These are phyloP conservation scores for Suhomyces bokatorum DNA, from an alignment of 1,139 yeast genomes.

Conservation along the genomic window DNA sequence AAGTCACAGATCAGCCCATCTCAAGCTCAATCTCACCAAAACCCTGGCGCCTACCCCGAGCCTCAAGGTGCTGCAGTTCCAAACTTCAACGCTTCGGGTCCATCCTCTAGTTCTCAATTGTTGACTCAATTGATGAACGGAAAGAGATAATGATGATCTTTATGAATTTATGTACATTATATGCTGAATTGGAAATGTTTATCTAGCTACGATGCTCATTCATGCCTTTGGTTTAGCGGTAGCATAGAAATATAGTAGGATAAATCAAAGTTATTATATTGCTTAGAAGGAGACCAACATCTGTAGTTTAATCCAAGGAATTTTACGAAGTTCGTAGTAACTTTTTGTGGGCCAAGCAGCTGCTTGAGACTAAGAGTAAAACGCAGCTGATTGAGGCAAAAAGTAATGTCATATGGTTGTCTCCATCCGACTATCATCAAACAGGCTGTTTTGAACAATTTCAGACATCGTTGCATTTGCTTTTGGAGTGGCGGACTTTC, in stretches of 20 bases:
- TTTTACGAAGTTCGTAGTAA: no score
- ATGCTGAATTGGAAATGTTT: constrained; percentile 3
- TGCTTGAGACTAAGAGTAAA: not conserved
- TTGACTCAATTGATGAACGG: constrained; percentile 72
- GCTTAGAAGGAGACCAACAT: no score
- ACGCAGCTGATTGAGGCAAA: no score
- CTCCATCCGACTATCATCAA: constrained; percentile 1
- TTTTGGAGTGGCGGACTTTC: not conserved
- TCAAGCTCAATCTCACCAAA: constrained; percentile 15
- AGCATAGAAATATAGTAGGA: no score
- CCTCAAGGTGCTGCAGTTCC: constrained; percentile 16
- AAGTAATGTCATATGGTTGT: constrained; percentile 1
- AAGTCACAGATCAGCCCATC: constrained; percentile 17
- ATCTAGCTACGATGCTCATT: not conserved
- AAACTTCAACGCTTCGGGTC: constrained; percentile 16
- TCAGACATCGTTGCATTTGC: constrained; percentile 3
- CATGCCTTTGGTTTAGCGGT: no score
- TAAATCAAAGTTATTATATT: no score
- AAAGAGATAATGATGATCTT: constrained; percentile 38
- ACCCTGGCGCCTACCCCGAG: constrained; percentile 11
- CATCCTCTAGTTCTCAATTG: constrained; percentile 61
- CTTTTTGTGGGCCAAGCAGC: no score
- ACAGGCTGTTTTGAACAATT: not conserved
- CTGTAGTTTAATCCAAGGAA: no score
- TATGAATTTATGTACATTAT: constrained; percentile 2